Evolutionary conservation across 2,329 filamentous ascomycete species (phyloP), one percentile per base, ranked within the genome.

Genomic region (Pleomassaria siparia): DNA sequence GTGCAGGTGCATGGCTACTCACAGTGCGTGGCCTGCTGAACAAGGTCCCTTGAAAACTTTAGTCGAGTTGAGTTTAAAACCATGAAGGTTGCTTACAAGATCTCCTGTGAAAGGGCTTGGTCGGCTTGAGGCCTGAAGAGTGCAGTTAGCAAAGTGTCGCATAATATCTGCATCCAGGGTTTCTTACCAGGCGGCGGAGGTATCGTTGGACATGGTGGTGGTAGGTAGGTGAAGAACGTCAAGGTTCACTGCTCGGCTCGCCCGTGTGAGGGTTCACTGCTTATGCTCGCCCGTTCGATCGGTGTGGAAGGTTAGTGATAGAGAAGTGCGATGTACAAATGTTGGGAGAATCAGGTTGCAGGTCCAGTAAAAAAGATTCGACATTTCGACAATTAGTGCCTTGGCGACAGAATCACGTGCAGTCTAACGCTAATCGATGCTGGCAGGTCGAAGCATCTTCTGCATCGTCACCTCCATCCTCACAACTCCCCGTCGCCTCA

Each of bases 51-150:
- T n/a, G n/a, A n/a, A n/a, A n/a, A n/a, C n/a, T n/a, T n/a, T n/a
- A n/a, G n/a, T n/a, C n/a, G n/a, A n/a, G n/a, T n/a, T n/a, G n/a
- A n/a, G n/a, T n/a, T n/a, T n/a, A n/a, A n/a, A n/a, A n/a, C n/a
- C n/a, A n/a, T n/a, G n/a, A n/a, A n/a, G n/a, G n/a, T n/a, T n/a
- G n/a, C n/a, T n/a, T n/a, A n/a, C 25, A 76, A 70, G 46, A 76
- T 72, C 57, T 77, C 73, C 51, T 76, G 74, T 9, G 65, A 60
- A 28, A 78, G 66, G 46, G 83, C 81, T 67, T 68, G 62, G 58
- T 76, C 74, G 55, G 73, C 74, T 46, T 72, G 58, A 16, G 66
- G 63, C 64, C n/a, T n/a, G n/a, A n/a, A n/a, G n/a, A n/a, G n/a
- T n/a, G n/a, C n/a, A n/a, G n/a, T n/a, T n/a, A n/a, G n/a, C n/a